These are phyloP conservation scores for Clitopilus hobsonii DNA, from an alignment of 768 basidiomycete species.

Conservation along the genomic window DNA sequence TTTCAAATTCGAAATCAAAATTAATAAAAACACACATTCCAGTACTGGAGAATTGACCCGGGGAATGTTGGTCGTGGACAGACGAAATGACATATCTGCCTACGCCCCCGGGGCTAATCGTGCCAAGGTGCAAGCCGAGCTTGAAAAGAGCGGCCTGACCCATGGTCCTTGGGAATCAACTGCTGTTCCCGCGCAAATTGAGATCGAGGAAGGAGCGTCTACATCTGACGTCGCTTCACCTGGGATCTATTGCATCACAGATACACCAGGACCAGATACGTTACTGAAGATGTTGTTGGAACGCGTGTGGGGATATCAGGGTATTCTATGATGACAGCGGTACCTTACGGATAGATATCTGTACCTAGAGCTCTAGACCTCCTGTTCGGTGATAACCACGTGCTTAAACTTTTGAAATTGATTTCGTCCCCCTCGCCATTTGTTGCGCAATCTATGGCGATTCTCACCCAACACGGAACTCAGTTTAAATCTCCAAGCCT, in stretches of 20 bases:
- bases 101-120: conserved; percentile 66
- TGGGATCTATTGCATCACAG: conserved; percentile 44
- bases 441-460: conserved; percentile 32
- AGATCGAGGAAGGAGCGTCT: conserved; percentile 30
- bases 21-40: not conserved
- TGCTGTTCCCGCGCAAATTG: conserved; percentile 50
- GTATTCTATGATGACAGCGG: not conserved
- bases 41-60: conserved; percentile 73
- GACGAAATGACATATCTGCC: conserved; percentile 59
- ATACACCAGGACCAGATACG: conserved; percentile 58
- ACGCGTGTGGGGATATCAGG: conserved; percentile 51
- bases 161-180: conserved; percentile 42
- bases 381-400: conserved; percentile 8
- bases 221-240: conserved; percentile 9
- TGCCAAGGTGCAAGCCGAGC: conserved; percentile 51
- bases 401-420: conserved; percentile 13
- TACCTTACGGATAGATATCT: not conserved
- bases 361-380: not conserved
- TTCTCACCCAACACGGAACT: conserved; percentile 17
- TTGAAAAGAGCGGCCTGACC: conserved; percentile 30
- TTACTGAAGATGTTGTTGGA: conserved; percentile 44
- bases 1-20: not conserved
- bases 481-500: not conserved
- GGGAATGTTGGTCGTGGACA: conserved; percentile 85
- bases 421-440: conserved; percentile 18